A percentile compares a stretch with the other conserved stretches of the same genome.
phyloP scores from a whole-genome alignment of 164 flowering plant species.

The Chloranthus sessilifolius region DNA sequence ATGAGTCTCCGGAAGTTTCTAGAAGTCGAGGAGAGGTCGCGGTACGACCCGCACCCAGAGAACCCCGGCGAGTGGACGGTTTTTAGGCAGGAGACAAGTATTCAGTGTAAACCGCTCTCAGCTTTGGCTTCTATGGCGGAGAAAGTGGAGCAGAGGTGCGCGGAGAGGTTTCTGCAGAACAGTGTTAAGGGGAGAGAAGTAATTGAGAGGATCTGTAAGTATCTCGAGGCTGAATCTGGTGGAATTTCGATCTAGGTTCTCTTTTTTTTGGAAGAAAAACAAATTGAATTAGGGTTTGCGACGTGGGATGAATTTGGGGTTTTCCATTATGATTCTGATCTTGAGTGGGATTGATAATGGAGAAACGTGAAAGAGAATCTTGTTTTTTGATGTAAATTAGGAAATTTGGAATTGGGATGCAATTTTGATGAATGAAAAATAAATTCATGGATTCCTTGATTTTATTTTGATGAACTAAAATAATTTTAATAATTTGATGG shows the following conservation, averaged over 20 bases:
- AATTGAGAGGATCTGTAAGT: constrained; percentile 97
- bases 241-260: constrained; percentile 46
- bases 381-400: too few relatives aligned
- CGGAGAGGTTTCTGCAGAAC: constrained; percentile 80
- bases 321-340: too few relatives aligned
- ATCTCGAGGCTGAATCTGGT: constrained; percentile 80
- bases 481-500: too few relatives aligned
- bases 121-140: constrained; percentile 94
- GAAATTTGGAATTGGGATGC: too few relatives aligned
- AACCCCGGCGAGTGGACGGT: constrained; percentile 77
- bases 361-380: too few relatives aligned
- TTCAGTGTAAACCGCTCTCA: constrained; percentile 71
- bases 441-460: too few relatives aligned
- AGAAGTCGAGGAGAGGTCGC: constrained; percentile 81
- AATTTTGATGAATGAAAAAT: too few relatives aligned
- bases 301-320: too few relatives aligned
- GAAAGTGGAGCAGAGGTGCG: constrained; percentile 90
- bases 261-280: too few relatives aligned
- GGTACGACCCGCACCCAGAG: constrained; percentile 85
- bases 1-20: constrained; percentile 70
- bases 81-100: constrained; percentile 79
- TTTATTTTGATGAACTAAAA: too few relatives aligned
- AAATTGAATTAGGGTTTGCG: too few relatives aligned
- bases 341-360: too few relatives aligned
- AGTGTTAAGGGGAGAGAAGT: constrained; percentile 94